These are phyloP conservation scores for Euphorbia peplus DNA, from an alignment of 345 rosid species.

Conservation along the genomic window DNA sequence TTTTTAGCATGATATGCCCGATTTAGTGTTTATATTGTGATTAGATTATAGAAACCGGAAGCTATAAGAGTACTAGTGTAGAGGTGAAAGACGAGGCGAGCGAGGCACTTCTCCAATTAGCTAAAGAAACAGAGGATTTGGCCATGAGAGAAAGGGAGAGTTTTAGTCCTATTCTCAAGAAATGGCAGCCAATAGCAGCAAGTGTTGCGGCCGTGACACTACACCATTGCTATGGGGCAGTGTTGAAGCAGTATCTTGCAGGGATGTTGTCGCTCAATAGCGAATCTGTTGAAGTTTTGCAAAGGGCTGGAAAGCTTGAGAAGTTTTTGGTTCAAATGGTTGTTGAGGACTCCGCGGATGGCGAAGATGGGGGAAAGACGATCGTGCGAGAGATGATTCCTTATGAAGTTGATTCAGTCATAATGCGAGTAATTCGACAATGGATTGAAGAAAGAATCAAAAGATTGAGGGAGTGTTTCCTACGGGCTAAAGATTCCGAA, in stretches of 20 bases:
- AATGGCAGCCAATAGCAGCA: conserved; percentile 62
- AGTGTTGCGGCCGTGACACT: conserved; percentile 66
- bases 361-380: conserved; percentile 80
- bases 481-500: conserved; percentile 73
- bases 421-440: conserved; percentile 45
- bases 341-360: conserved; percentile 75
- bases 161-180: conserved; percentile 75
- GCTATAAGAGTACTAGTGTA: conserved; percentile 29
- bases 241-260: conserved; percentile 65
- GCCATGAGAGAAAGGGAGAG: conserved; percentile 68
- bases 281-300: conserved; percentile 64
- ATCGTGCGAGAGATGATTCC: conserved; percentile 83
- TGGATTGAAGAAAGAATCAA: conserved; percentile 66
- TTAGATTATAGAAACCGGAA: conserved; percentile 57
- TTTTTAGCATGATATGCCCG: background rate
- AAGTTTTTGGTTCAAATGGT: conserved; percentile 82
- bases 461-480: conserved; percentile 42
- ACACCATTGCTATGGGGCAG: conserved; percentile 70
- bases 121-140: conserved; percentile 72
- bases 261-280: conserved; percentile 40
- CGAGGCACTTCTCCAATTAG: conserved; percentile 56
- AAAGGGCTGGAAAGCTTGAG: conserved; percentile 78
- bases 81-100: conserved; percentile 52
- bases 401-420: conserved; percentile 70
- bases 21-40: background rate